A percentile compares a stretch with the other conserved stretches of the same genome.
Evolutionary conservation across 305 asterid species (phyloP).

Genomic region (Ilex paraguariensis): DNA sequence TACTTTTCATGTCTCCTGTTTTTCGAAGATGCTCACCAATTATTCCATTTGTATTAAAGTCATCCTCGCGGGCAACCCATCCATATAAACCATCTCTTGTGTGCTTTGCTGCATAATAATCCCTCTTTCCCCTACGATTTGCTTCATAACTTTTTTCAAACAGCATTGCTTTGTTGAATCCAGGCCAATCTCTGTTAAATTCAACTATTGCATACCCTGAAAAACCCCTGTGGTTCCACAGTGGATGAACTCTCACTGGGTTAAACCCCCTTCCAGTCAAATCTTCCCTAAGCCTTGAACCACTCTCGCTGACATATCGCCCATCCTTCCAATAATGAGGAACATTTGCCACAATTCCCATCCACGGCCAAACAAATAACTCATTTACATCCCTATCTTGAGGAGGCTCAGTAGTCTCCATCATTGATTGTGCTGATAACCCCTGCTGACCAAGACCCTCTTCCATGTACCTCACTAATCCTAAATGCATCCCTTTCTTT

Average conservation of each 20-base stretch:
- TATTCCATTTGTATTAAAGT: constrained; percentile 28
- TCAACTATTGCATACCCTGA: constrained; percentile 68
- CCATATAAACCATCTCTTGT: constrained; percentile 50
- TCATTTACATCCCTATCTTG: constrained; percentile 34
- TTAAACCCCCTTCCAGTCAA: constrained; percentile 57
- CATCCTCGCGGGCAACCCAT: constrained; percentile 82
- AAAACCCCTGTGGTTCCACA: constrained; percentile 61
- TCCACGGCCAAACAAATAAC: constrained; percentile 79
- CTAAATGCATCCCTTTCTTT: constrained; percentile 66
- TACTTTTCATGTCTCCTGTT: constrained; percentile 63
- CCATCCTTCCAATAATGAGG: constrained; percentile 45
- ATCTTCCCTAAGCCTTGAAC: constrained; percentile 47
- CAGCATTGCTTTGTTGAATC: constrained; percentile 58
- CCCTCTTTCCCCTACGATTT: constrained; percentile 53
- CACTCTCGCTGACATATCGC: constrained; percentile 51
- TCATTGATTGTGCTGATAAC: constrained; percentile 17
- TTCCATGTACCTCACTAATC: constrained; percentile 54
- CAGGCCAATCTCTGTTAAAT: constrained; percentile 63
- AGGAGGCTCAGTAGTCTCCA: constrained; percentile 25
- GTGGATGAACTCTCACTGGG: constrained; percentile 55
- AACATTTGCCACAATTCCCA: constrained; percentile 68
- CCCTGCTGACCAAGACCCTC: constrained; percentile 23
- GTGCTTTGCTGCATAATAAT: constrained; percentile 33
- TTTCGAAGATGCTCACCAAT: constrained; percentile 55
- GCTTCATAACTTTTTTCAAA: constrained; percentile 64